Percentiles rank a stretch among this genome's conserved stretches.
Conservation (phyloP, 2,329 filamentous ascomycete genomes). For the Fusarium citri region DNA sequence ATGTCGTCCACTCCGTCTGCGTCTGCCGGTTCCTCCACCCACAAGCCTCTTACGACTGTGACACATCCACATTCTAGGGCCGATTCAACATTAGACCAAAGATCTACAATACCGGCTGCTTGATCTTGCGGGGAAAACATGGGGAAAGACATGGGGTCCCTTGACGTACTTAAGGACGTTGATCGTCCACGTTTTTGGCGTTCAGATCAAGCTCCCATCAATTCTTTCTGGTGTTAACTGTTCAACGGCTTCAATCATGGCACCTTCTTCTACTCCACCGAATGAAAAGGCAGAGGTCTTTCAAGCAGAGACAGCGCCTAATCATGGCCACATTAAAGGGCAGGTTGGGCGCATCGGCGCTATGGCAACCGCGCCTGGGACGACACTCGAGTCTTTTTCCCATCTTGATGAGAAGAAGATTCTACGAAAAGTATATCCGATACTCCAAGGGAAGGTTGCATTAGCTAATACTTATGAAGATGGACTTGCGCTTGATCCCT, state of each 20-base stretch:
- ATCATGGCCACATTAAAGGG: not conserved
- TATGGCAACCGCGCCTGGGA: conserved; percentile 26
- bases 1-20: not conserved
- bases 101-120: conserved; percentile 7
- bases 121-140: conserved; percentile 32
- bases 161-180: conserved; percentile 33
- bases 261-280: conserved; percentile 27
- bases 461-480: conserved; percentile 48
- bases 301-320: conserved; percentile 39
- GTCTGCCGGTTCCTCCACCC: conserved; percentile 17
- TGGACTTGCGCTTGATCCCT: conserved; percentile 65
- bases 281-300: conserved; percentile 39
- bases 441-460: rapidly evolving
- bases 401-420: conserved; percentile 64
- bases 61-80: not conserved
- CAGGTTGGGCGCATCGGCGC: conserved; percentile 29
- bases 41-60: conserved; percentile 36
- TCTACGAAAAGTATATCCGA: conserved; percentile 61
- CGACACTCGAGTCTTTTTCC: conserved; percentile 43
- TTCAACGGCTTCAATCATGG: conserved; percentile 14
- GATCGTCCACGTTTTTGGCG: conserved; percentile 25
- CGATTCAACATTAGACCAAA: not conserved
- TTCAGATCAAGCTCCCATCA: not conserved
- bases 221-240: not conserved
- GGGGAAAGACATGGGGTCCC: conserved; percentile 24